Base-by-base conservation (phyloP, 2,329 filamentous ascomycete genomes). In the Hymenoscyphus infarciens region DNA sequence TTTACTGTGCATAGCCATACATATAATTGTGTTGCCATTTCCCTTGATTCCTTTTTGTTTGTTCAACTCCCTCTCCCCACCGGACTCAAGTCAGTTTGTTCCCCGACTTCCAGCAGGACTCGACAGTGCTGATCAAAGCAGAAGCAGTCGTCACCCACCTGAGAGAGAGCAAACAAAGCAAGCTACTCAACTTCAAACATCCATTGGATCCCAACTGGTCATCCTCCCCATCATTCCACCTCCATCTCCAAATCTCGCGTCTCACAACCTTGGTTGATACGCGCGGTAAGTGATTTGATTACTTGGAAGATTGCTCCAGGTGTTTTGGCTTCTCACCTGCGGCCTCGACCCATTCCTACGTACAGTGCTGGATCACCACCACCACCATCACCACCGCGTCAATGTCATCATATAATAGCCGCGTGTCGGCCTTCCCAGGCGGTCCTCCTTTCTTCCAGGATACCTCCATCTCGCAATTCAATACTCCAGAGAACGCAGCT, bases 1-100 rank as follows among this genome's bases (percentile, higher is more conserved):
- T 63, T 56, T 62, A 57, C 63, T 65, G 63, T 65, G 60, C 62
- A 65, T 65, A 65, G 53, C 53, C 53, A 55, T 31, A 33, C 39
- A 61, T 58, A 61, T 63, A 57, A 61, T 53, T 54, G 33, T 35
- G n/a, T 53, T 54, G 53, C 49, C 19, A 19, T 19, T 35, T 54
- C 16, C 49, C 60, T 42, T 38, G 35, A 38, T 59, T 35, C n/a
- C n/a, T 38, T 49, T 61, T 65, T 65, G 65, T 67, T 65, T 61
- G 60, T 64, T 59, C 33, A 63, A 22, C 6, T 39, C 16, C 3
- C 22, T 31, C 16, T 16, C 13, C 35, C 35, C 35, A 16, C 33
- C 33, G 6, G 13, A 38, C 35, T 38, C 13, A 13, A 45, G 59
- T 61, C 58, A 35, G 58, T 64, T 59, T 52, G 61, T 57, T 35